Evolutionary conservation across 2,329 filamentous ascomycete genomes (phyloP), one percentile per base, ranked within the genome.

Genomic region (Acarospora socialis): DNA sequence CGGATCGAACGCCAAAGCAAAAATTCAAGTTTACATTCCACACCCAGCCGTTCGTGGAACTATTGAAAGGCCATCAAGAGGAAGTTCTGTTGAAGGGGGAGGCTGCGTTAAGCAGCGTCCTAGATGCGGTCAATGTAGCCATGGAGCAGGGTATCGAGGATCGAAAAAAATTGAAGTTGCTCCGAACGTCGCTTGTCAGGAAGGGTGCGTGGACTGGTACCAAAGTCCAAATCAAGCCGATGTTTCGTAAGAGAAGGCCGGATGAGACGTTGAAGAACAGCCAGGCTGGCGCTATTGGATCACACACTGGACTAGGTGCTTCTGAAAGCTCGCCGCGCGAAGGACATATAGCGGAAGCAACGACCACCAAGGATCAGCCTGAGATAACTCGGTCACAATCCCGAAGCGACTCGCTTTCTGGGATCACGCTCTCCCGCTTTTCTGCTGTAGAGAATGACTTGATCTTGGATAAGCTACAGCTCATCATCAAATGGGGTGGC

Each of bases 21-120:
- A 98, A 98, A 53, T 94, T 94, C 66, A 98, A 98, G 53, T 98
- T 95, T 48, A 98, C 90, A 0, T 95, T 98, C 47, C 90, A 98
- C 50, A 92, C 84, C 0, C 82, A 86, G 40, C 90, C 90, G 0
- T 98, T 98, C 49, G 86, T 98, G 41, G 81, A 92, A 42, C 66
- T 98, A 3, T 70, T 98, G 24, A 92, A 87, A 51, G 90, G 90
- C 0, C 87, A 98, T 47, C 82, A 92, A 48, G 87, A 95, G 55
- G 90, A 98, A 52, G 90, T 98, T 1, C 66, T 98, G 2, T 69
- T 98, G 14, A 90, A 93, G 42, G 87, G 87, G 6, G 84, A 93
- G 51, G 77, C 83, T 22, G 90, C 90, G 1, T 60, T 98, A 26
- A 73, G 77, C 20, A 93, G 83, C 52, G 90, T 98, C 4, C 75